Evolutionary conservation across 257 asterid species (phyloP), one percentile per base, ranked within the genome.

Genomic region (Penstemon davidsonii): DNA sequence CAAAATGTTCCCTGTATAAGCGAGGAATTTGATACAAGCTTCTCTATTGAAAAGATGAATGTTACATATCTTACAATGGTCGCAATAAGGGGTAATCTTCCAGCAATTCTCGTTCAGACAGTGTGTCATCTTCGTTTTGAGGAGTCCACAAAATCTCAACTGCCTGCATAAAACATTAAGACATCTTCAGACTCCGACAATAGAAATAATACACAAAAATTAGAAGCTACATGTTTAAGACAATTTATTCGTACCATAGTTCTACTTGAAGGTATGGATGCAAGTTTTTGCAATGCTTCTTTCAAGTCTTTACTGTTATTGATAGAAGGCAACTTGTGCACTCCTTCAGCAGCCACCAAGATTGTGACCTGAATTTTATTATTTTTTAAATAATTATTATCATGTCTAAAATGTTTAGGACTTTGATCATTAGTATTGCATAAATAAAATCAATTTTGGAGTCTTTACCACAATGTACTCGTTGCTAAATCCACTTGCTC

Each of bases 111-210:
- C 90, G 88, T 77, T 92, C 98, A 3, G 98, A 86, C 54, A 92
- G 75, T 2, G 88, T 71, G 75, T 88, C 98, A 5, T 83, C 86
- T 79, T 92, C 96, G 36, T 85, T 86, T 70, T 92, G 98, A 15
- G 98, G 98, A 5, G 98, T 92, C 98, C 98, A 92, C 37, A 92
- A 76, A 72, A 92, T 92, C 87, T 92, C 97, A 12, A 92, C 96
- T 3, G 96, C 98, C 96, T 92, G 88, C 66, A 80, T 25, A 25
- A 25, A 25, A 25, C 33, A 25, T 8, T 19, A 13, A 13, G 19
- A 67, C 15, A 33, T 45, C 41, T 10, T 41, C 42, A 46, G 50
- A 47, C 60, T 76, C 44, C 73, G 61, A 56, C 57, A 42, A 18
- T 5, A 44, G 19, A 57, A 64, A 60, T 47, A 57, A 46, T 25